Base-by-base conservation (phyloP, 768 basidiomycete species). In the Chalciporus sphaerocephalus region DNA sequence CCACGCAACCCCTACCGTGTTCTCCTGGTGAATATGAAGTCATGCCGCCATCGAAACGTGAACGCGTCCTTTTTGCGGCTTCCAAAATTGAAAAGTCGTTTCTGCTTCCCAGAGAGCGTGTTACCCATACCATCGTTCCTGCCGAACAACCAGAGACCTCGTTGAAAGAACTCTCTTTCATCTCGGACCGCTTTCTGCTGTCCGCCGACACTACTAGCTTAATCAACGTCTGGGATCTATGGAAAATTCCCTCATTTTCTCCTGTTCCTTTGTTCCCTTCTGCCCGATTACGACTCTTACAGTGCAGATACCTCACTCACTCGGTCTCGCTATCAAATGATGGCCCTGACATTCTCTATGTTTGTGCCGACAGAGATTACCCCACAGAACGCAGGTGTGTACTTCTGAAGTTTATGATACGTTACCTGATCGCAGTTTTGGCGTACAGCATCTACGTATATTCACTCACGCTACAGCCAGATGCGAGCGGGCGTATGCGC, bases 151-250 rank as follows among this genome's bases (percentile, higher is more conserved):
- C 6, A 11, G 20, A 25, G 16, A 7, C 1, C 17, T 38, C 44
- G 15, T 21, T 45, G 22, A 17, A 10, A n/a, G 20, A 15, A 12
- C 17, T 52, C 8, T 33, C 42, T 7, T 50, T 53, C 20, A 30
- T 53, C 15, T 17, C 33, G 16, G 52, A 46, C 35, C 42, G 36
- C 2, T 46, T 50, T 40, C 22, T 50, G 8, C 27, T 53, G 24
- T 25, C 40, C 15, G 50, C 37, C 40, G 35, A 42, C n/a, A 32
- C 17, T 3, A 41, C 22, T 25, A 49, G 38, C 11, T 20, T 33
- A 6, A 39, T 50, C 27, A 41, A 23, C 18, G 16, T 53, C 30
- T 53, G 52, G 44, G 44, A 41, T n/a, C 23, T 39, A 18, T 17
- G 15, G 15, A 38, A 28, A 23, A 15, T 21, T 3, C n/a, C 25